Conservation (phyloP, 768 basidiomycete species). For the Termitomyces sp. region DNA sequence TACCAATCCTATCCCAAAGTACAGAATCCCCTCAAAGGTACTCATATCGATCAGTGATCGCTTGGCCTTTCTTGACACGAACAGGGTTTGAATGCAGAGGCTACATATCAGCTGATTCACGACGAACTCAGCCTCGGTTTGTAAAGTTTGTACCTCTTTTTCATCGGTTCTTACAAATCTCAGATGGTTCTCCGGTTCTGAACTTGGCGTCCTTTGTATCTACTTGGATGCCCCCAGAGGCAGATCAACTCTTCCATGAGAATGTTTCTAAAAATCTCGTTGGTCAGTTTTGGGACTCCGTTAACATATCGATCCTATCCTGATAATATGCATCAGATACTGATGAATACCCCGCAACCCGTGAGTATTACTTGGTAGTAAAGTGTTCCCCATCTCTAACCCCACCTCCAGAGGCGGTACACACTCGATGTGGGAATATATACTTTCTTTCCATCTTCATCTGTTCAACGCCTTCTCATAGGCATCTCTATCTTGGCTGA, state of each 20-base stretch:
- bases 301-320: background rate
- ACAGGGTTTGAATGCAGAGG: conserved; percentile 52
- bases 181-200: conserved; percentile 56
- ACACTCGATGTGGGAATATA: conserved; percentile 37
- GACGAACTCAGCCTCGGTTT: conserved; percentile 61
- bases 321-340: conserved; percentile 19
- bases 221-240: conserved; percentile 56
- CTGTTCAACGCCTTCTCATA: conserved; percentile 5
- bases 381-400: background rate
- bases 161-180: background rate
- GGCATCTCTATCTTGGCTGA: conserved; percentile 50
- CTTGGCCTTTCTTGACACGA: background rate
- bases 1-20: conserved; percentile 64
- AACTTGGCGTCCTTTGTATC: conserved; percentile 61
- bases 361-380: conserved; percentile 19
- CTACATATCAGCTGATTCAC: conserved; percentile 50
- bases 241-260: conserved; percentile 50
- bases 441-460: background rate
- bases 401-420: conserved; percentile 36
- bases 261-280: conserved; percentile 66
- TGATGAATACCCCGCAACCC: conserved; percentile 66
- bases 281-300: conserved; percentile 19
- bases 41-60: background rate
- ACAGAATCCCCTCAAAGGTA: conserved; percentile 52
- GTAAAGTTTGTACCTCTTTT: background rate